Evolutionary conservation across 2,329 filamentous ascomycete species (phyloP), one percentile per base, ranked within the genome.

Genomic region (Fusarium oxysporum): DNA sequence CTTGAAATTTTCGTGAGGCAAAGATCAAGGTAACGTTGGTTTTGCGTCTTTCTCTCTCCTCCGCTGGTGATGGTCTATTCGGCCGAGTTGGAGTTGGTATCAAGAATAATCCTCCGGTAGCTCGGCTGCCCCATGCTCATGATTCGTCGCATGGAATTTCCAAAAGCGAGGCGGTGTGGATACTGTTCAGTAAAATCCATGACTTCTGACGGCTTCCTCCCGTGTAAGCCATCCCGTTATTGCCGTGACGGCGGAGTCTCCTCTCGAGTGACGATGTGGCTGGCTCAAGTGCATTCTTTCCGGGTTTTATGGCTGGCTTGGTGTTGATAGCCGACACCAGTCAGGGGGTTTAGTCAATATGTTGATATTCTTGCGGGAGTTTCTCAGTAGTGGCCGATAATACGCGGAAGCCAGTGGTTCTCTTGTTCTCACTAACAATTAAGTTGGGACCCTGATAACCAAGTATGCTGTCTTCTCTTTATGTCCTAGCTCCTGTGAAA

Each of bases 161-260:
- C 35, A 59, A 43, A 43, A 57, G 21, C 30, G 51, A 65, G 55
- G 70, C 53, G 61, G 70, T 73, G 65, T 72, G 70, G 70, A 62
- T 66, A 66, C 55, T 58, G 47, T 57, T 65, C 40, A 25, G 28
- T 50, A 40, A 23, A 45, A 41, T 43, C 30, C 45, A 23, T 60
- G 38, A 33, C 40, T 25, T 30, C 11, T 68, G 35, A 50, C 65
- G 53, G 58, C 51, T 64, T 72, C 54, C 48, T 70, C 65, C 72
- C 59, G 59, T 55, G 45, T 43, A 68, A 71, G 67, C 69, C 69
- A 62, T 67, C 60, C 72, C 72, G 72, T 73, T 66, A 59, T 61
- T 62, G 41, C 65, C 65, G 56, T 50, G 56, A 73, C n/a, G 58
- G 51, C 51, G 58, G 65, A 66, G 70, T 41, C 45, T 72, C 61